Evolutionary conservation across 148 eudicot species (phyloP).

Genomic region (Heliosperma pusillum): DNA sequence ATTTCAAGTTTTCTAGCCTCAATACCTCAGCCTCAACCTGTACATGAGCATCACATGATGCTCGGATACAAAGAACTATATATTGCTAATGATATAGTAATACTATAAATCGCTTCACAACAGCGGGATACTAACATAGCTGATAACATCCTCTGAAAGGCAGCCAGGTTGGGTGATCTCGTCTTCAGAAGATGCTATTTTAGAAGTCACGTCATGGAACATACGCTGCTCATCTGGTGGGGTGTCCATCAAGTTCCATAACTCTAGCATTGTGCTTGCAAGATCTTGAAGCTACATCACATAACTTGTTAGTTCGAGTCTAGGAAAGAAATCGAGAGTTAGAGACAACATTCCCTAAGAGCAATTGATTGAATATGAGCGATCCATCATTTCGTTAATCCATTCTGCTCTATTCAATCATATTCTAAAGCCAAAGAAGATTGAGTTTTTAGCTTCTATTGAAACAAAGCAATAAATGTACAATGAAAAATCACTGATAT

Average conservation of each 20-base stretch:
- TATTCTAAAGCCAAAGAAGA: neutral
- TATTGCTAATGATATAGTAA: no score
- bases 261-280: slow-evolving; percentile 66
- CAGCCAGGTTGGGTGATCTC: slow-evolving; percentile 56
- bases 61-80: neutral
- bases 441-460: no score
- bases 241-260: slow-evolving; percentile 88
- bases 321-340: no score
- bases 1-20: slow-evolving; percentile 62
- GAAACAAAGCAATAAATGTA: neutral
- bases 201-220: slow-evolving; percentile 59
- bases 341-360: no score
- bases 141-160: slow-evolving; percentile 48
- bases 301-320: slow-evolving; percentile 5
- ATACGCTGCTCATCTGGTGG: slow-evolving; percentile 58
- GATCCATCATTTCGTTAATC: neutral
- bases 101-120: no score
- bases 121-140: slow-evolving; percentile 45
- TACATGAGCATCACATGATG: slow-evolving; percentile 3
- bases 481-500: neutral
- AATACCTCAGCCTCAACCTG: slow-evolving; percentile 79
- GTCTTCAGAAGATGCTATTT: slow-evolving; percentile 61
- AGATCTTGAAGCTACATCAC: slow-evolving; percentile 69
- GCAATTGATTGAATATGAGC: no score
- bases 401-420: neutral